Evolutionary conservation across 2,329 filamentous ascomycete species (phyloP).

Genomic region (Amauroascus verrucosus): DNA sequence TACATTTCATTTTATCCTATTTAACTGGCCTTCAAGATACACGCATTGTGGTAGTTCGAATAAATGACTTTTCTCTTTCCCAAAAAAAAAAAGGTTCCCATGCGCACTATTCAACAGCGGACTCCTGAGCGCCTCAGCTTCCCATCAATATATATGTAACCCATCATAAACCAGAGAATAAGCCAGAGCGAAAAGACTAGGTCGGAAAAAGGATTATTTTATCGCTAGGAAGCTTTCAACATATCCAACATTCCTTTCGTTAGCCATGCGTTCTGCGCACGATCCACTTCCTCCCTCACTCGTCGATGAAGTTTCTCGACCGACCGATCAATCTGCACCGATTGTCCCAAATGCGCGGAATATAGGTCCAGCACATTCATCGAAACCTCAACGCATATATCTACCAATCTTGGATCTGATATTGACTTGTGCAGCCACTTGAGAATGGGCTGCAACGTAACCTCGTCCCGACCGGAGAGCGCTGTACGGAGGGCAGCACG

Average conservation of each 20-base stretch:
- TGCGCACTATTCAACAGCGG: background rate
- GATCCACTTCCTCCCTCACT: slow-evolving; percentile 68
- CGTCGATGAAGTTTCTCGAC: slow-evolving; percentile 59
- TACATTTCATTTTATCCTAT: background rate
- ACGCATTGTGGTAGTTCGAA: background rate
- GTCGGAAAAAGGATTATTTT: background rate
- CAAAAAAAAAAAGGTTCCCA: no score
- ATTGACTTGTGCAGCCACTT: slow-evolving; percentile 75
- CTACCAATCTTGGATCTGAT: slow-evolving; percentile 69
- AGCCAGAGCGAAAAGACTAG: background rate
- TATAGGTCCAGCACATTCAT: slow-evolving; percentile 81
- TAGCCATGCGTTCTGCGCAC: slow-evolving; percentile 69
- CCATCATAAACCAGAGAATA: background rate
- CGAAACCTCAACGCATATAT: slow-evolving; percentile 70
- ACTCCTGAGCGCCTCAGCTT: slow-evolving; percentile 4
- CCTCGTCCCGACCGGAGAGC: slow-evolving; percentile 69
- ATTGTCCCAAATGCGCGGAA: slow-evolving; percentile 64
- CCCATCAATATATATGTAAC: background rate
- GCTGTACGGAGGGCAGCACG: slow-evolving; percentile 74
- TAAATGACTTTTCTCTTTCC: background rate
- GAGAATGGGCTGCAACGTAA: slow-evolving; percentile 69
- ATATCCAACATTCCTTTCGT: slow-evolving; percentile 84
- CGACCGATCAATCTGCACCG: slow-evolving; percentile 58
- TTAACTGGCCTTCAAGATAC: background rate
- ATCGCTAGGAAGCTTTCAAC: slow-evolving; percentile 35